Base-by-base conservation (phyloP, 441 rosid genomes). In the Manihot esculenta region DNA sequence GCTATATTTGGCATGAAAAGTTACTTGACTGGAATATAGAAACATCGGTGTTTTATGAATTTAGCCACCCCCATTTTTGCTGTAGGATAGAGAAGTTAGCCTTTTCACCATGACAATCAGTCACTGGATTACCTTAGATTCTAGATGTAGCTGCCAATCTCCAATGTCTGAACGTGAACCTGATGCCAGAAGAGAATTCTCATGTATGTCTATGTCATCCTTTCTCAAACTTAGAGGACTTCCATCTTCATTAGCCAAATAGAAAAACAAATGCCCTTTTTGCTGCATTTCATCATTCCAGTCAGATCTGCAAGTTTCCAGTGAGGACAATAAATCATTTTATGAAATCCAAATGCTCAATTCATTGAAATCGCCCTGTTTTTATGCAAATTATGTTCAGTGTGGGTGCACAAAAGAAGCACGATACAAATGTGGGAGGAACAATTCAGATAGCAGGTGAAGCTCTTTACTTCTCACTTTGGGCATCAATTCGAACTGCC, bases 231-330 rank as follows among this genome's bases (percentile, higher is more conserved):
- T 88, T 62, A 91, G 79, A 78, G 82, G 75, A 83, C 76, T 86
- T 68, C 93, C 96, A 74, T 85, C 91, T 84, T 96, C 99, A 82
- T 96, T 92, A 53, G 93, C 97, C 82, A 96, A 72, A 81, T 93
- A 96, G 84, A 96, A 96, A 81, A 91, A 96, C 62, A 93, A 85
- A 76, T 93, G 96, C 35, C 80, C 91, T 58, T 64, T 84, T 80
- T 83, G 85, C 87, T 69, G 78, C 77, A 80, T 80, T 73, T 83
- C 88, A 35, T 80, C 82, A 77, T 73, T 81, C 84, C 61, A 62
- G 72, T 77, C 81, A 68, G 81, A 79, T 70, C 85, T 81, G 78
- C 66, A 21, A 73, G 72, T 76, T 67, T 61, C 66, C 48, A 73
- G 75, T 62, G 64, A 61, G 44, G 48, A 51, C 50, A 53, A 12